Conservation (phyloP, 305 asterid genomes). For the Stenogyne calaminthoides region DNA sequence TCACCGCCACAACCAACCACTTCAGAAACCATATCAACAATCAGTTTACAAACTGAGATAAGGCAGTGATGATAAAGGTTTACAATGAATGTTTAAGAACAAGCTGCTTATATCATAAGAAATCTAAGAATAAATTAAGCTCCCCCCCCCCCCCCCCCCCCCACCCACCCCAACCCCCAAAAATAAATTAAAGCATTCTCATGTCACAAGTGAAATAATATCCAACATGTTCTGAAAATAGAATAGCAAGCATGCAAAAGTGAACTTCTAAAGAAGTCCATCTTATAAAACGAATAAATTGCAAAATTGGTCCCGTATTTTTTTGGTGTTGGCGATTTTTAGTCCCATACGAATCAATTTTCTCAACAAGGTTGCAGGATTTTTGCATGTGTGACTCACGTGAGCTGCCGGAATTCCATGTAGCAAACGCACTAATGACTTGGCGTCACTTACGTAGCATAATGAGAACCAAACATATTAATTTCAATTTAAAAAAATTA, state of each 20-base stretch:
- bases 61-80: background rate
- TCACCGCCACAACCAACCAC: conserved; percentile 93
- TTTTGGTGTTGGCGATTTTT: too few species aligned
- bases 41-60: conserved; percentile 33
- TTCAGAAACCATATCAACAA: conserved; percentile 37
- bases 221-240: background rate
- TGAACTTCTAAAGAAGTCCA: background rate
- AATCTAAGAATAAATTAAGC: background rate
- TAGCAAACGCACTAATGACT: too few species aligned
- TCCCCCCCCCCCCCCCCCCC: too few species aligned
- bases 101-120: conserved; percentile 3
- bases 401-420: too few species aligned
- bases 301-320: too few species aligned
- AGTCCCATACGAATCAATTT: too few species aligned
- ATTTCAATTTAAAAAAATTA: too few species aligned
- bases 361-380: too few species aligned
- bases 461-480: background rate
- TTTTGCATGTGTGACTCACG: too few species aligned
- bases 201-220: conserved; percentile 1
- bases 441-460: too few species aligned
- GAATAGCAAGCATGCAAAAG: background rate
- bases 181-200: background rate
- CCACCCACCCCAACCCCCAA: background rate
- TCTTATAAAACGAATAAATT: background rate
- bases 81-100: background rate